Evolutionary conservation across 768 basidiomycete species (phyloP).

Genomic region (Obba rivulosa): DNA sequence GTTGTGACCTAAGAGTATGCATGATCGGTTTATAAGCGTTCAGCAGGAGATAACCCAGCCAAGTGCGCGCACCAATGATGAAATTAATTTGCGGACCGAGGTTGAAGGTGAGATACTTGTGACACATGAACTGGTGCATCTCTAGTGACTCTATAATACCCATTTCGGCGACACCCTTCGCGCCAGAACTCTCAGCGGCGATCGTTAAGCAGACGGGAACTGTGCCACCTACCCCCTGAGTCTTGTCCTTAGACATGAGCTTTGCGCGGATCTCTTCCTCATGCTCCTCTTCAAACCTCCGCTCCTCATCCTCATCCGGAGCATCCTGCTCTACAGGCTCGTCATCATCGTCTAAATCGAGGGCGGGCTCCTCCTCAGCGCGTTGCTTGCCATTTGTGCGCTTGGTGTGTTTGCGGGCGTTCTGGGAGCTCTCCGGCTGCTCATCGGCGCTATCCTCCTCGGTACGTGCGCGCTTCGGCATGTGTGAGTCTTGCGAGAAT

Average conservation of each 20-base stretch:
- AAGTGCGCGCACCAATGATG: conserved; percentile 65
- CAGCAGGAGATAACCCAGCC: too few species aligned
- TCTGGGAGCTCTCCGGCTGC: not conserved
- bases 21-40: not conserved
- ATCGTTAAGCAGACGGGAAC: not conserved
- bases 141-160: conserved; percentile 86
- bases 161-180: conserved; percentile 72
- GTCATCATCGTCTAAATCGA: conserved; percentile 30
- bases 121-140: conserved; percentile 96
- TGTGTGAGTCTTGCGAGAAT: conserved; percentile 24
- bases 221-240: conserved; percentile 39
- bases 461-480: conserved; percentile 40
- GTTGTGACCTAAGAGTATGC: conserved; percentile 64
- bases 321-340: conserved; percentile 19
- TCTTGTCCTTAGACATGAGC: conserved; percentile 40
- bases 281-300: conserved; percentile 58
- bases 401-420: not conserved
- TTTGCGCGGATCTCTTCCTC: conserved; percentile 50
- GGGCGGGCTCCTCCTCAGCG: conserved; percentile 25
- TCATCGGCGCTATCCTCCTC: conserved; percentile 32
- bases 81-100: conserved; percentile 97
- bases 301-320: conserved; percentile 51
- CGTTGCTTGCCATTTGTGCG: conserved; percentile 22
- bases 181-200: not conserved
- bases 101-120: conserved; percentile 73